Evolutionary conservation across 345 rosid species (phyloP).

Genomic region (Brassica juncea): DNA sequence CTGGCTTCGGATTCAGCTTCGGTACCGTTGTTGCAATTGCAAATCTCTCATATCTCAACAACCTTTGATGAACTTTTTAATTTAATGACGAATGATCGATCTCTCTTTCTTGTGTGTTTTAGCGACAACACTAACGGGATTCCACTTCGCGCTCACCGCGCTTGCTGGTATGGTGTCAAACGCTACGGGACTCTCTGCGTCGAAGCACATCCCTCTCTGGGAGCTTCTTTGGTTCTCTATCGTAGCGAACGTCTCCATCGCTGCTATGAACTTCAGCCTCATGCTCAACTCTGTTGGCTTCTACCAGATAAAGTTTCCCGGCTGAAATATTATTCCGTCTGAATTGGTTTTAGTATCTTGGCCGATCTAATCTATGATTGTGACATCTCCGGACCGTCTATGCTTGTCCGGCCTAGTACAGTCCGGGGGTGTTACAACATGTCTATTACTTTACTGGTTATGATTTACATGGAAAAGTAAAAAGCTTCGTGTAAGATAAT

Average conservation of each 20-base stretch:
- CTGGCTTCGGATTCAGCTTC: conserved; percentile 77
- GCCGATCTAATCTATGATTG: no score
- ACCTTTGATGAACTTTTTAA: neutral
- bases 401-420: no score
- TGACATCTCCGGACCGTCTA: no score
- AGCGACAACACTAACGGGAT: conserved; percentile 93
- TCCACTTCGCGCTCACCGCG: conserved; percentile 88
- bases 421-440: no score
- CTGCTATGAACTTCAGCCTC: conserved; percentile 91
- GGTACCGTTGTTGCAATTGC: conserved; percentile 43
- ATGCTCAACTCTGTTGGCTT: conserved; percentile 97
- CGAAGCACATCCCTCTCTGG: conserved; percentile 87
- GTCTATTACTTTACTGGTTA: no score
- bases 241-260: conserved; percentile 79
- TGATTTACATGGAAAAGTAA: no score
- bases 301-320: conserved; percentile 48
- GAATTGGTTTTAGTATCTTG: no score
- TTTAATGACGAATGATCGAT: neutral
- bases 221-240: conserved; percentile 96
- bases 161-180: conserved; percentile 83
- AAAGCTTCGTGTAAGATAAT: no score
- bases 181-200: conserved; percentile 75
- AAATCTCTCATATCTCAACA: neutral
- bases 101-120: neutral
- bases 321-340: no score